Evolutionary conservation across 352 stramenopile genomes (phyloP).

Genomic region (Globisporangium acanthophoron): DNA sequence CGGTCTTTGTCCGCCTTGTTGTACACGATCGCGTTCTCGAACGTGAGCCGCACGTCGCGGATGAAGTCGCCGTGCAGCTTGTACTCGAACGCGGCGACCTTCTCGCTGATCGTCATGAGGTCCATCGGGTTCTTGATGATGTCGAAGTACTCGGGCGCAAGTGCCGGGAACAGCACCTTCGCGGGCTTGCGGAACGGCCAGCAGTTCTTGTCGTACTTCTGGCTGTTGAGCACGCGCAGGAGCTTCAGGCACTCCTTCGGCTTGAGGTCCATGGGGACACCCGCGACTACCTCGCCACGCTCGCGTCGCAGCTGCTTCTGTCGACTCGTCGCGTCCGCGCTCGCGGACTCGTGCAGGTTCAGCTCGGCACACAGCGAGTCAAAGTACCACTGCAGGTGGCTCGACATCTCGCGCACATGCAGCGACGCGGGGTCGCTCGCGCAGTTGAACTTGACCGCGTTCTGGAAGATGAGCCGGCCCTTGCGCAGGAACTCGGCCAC

Average conservation of each 20-base stretch:
- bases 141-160: slow-evolving; percentile 75
- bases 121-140: slow-evolving; percentile 84
- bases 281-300: slow-evolving; percentile 42
- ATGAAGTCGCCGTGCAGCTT: slow-evolving; percentile 82
- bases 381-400: slow-evolving; percentile 80
- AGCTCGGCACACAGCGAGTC: slow-evolving; percentile 75
- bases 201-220: slow-evolving; percentile 85
- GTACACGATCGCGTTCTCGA: slow-evolving; percentile 81
- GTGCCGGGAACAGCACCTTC: slow-evolving; percentile 58
- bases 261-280: slow-evolving; percentile 66
- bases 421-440: slow-evolving; percentile 59
- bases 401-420: slow-evolving; percentile 80
- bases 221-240: slow-evolving; percentile 72
- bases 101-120: slow-evolving; percentile 63
- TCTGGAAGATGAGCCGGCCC: slow-evolving; percentile 72
- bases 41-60: slow-evolving; percentile 68
- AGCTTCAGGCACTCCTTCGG: slow-evolving; percentile 79
- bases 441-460: slow-evolving; percentile 80
- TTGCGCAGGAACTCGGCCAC: slow-evolving; percentile 62
- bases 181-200: slow-evolving; percentile 84
- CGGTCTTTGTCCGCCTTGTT: slow-evolving; percentile 78
- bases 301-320: slow-evolving; percentile 46
- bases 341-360: slow-evolving; percentile 23
- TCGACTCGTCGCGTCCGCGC: slow-evolving; percentile 12
- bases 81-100: slow-evolving; percentile 65